These are phyloP conservation scores for Przewalskia tangutica DNA, from an alignment of 257 asterid species.

Conservation along the genomic window DNA sequence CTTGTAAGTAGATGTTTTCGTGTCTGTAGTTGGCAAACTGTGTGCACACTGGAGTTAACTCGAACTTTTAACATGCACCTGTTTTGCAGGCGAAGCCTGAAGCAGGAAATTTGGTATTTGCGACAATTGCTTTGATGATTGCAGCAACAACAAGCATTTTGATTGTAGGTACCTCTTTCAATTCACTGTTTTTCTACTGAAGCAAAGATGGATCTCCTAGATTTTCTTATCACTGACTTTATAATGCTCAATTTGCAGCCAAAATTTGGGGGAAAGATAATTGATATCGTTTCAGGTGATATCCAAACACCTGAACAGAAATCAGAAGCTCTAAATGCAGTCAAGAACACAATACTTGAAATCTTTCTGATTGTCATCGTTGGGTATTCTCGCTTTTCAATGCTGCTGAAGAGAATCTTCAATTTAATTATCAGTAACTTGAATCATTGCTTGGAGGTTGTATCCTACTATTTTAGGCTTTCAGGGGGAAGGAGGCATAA, in stretches of 20 bases:
- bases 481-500: background rate
- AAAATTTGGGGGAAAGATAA: conserved; percentile 63
- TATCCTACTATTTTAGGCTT: conserved; percentile 5
- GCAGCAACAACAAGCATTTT: conserved; percentile 65
- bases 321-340: conserved; percentile 51
- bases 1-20: conserved; percentile 41
- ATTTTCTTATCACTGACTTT: background rate
- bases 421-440: background rate
- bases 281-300: conserved; percentile 71
- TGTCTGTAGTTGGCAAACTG: background rate
- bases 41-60: background rate
- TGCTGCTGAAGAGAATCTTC: background rate
- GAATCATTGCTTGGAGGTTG: background rate
- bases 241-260: conserved; percentile 44
- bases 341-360: conserved; percentile 45
- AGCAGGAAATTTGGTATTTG: conserved; percentile 49
- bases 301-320: conserved; percentile 50
- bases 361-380: conserved; percentile 48
- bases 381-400: conserved; percentile 38
- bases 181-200: background rate
- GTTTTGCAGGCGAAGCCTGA: conserved; percentile 70
- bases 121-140: conserved; percentile 61
- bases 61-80: conserved; percentile 12
- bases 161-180: conserved; percentile 39
- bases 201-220: background rate